These are phyloP conservation scores for Euryodendron excelsum DNA, from an alignment of 148 eudicot genomes.

Conservation along the genomic window DNA sequence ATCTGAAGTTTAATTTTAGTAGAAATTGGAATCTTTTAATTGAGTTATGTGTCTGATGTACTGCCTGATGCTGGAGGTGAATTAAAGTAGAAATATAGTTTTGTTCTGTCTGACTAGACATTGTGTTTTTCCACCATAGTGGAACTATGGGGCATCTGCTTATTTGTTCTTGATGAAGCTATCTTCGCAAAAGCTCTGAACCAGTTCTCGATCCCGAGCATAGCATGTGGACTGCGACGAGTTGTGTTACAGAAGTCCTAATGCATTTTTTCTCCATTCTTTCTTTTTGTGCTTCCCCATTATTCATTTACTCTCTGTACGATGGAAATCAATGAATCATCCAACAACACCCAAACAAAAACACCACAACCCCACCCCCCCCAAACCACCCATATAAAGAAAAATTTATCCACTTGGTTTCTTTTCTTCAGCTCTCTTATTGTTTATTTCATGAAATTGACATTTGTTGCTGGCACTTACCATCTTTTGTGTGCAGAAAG, in stretches of 20 bases:
- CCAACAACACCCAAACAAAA: not conserved
- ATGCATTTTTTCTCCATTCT: not conserved
- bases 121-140: not conserved
- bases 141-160: not conserved
- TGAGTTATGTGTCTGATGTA: not conserved
- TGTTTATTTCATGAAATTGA: not conserved
- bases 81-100: not conserved
- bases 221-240: not conserved
- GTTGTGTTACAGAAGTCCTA: not conserved
- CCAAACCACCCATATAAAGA: too few species aligned
- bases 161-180: not conserved
- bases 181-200: not conserved
- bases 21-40: not conserved
- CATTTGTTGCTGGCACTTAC: constrained; percentile 2
- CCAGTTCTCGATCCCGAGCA: too few species aligned
- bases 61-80: not conserved
- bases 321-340: not conserved
- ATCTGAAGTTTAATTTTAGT: not conserved
- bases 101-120: not conserved
- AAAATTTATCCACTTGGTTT: not conserved
- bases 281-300: not conserved
- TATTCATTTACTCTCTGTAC: not conserved
- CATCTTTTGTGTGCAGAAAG: constrained; percentile 65
- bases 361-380: too few species aligned
- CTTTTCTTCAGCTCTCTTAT: not conserved